phyloP scores from a whole-genome alignment of 1,284 basidiomycete species.

The Erythrobasidium hasegawianum region DNA sequence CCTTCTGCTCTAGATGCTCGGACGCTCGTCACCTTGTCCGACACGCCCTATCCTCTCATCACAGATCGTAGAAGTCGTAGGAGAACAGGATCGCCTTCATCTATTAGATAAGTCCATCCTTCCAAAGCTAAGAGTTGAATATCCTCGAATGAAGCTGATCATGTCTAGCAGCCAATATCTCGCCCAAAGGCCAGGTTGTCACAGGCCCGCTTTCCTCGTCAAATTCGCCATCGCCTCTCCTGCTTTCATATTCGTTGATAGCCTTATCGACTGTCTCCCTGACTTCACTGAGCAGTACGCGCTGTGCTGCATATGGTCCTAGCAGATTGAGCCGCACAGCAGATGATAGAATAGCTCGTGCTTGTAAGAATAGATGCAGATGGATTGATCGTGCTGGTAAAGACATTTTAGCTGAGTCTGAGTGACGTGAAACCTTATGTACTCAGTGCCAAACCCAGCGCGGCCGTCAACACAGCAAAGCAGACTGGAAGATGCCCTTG shows the following conservation, averaged over 20 bases:
- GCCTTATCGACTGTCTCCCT: constrained; percentile 62
- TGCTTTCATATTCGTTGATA: constrained; percentile 53
- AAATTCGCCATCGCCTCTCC: constrained; percentile 50
- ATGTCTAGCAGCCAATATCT: constrained; percentile 82
- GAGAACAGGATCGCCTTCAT: too few relatives aligned
- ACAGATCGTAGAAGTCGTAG: too few relatives aligned
- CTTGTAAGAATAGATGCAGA: constrained; percentile 88
- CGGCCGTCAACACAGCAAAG: constrained; percentile 79
- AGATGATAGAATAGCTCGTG: constrained; percentile 80
- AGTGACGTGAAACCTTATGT: constrained; percentile 47
- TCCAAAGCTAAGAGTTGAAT: constrained; percentile 62
- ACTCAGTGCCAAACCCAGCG: constrained; percentile 71
- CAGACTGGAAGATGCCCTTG: constrained; percentile 83
- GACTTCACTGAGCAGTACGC: constrained; percentile 71
- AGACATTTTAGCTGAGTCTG: too few relatives aligned
- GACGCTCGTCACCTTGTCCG: too few relatives aligned
- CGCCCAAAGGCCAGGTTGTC: constrained; percentile 94
- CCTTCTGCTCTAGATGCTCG: too few relatives aligned
- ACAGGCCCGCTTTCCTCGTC: constrained; percentile 56
- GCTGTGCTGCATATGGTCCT: constrained; percentile 89
- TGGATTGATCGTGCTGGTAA: constrained; percentile 67
- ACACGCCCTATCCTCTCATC: too few relatives aligned
- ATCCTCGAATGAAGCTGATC: constrained; percentile 92
- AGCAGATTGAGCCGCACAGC: constrained; percentile 85
- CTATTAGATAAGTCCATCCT: too few relatives aligned